Conservation (phyloP, 129 eudicot genomes). For the Smallanthus sonchifolius region DNA sequence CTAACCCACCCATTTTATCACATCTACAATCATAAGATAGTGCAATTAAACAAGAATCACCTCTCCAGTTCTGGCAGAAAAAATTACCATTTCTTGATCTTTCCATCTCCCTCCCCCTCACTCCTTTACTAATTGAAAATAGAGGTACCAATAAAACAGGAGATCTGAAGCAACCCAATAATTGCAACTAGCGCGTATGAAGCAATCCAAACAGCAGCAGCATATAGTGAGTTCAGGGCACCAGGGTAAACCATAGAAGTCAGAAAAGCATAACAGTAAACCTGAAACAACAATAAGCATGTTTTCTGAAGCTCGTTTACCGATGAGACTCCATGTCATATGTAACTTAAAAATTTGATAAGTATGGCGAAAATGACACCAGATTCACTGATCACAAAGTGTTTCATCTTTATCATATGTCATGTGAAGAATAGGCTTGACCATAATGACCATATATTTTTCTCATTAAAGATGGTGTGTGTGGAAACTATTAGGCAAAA, state of each 20-base stretch:
- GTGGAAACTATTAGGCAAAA: background rate
- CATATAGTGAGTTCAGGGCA: constrained; percentile 42
- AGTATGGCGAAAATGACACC: background rate
- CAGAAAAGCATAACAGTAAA: constrained; percentile 33
- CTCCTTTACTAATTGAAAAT: constrained; percentile 31
- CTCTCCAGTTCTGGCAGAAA: constrained; percentile 47
- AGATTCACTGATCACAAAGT: background rate
- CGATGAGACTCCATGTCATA: background rate
- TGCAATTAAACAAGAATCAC: constrained; percentile 18
- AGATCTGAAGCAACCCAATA: constrained; percentile 50
- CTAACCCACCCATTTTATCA: background rate
- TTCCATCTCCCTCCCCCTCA: background rate
- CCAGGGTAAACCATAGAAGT: constrained; percentile 60
- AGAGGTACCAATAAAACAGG: constrained; percentile 37
- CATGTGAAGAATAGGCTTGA: background rate
- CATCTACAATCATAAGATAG: background rate
- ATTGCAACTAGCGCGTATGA: constrained; percentile 69
- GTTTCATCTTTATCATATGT: background rate
- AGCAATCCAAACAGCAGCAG: constrained; percentile 71
- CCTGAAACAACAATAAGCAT: constrained; percentile 35
- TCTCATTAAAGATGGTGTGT: background rate
- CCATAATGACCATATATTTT: too few species aligned
- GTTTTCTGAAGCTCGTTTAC: background rate
- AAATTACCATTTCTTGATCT: constrained; percentile 1
- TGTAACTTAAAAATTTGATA: background rate